Conservation (phyloP, 2,329 filamentous ascomycete genomes). For the Apiospora malaysiana region DNA sequence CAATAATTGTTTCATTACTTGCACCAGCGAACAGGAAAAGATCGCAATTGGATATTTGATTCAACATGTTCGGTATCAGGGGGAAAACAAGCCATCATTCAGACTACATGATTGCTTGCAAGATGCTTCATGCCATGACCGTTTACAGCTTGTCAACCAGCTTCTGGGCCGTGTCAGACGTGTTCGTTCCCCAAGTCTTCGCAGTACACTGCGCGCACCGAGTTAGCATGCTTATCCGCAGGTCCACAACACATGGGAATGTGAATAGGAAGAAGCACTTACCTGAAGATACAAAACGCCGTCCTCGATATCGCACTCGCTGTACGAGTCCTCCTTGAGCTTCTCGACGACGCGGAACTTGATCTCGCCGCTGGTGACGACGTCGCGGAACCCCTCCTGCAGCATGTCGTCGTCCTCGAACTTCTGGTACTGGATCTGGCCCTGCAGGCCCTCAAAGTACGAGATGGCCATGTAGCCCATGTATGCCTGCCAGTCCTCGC, state of each 20-base stretch:
- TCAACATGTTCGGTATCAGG: neutral
- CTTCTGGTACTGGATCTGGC: constrained; percentile 49
- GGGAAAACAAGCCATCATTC: neutral
- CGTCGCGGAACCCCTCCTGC: constrained; percentile 55
- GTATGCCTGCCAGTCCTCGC: constrained; percentile 50
- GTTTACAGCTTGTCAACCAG: constrained; percentile 36
- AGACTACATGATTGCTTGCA: neutral
- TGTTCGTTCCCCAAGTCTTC: constrained; percentile 33
- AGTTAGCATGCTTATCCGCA: neutral
- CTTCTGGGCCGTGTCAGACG: constrained; percentile 29
- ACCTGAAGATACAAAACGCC: constrained; percentile 58
- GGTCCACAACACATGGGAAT: neutral
- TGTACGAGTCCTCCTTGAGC: constrained; percentile 47
- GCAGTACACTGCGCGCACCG: constrained; percentile 29
- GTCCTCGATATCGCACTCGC: constrained; percentile 54
- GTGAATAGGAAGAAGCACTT: constrained; percentile 26
- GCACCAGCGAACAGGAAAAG: neutral
- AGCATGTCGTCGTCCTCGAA: constrained; percentile 56
- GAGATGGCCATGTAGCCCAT: constrained; percentile 46
- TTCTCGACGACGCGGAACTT: constrained; percentile 54
- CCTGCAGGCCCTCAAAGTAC: constrained; percentile 54
- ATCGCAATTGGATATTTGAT: neutral
- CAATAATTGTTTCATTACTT: neutral
- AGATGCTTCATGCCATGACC: neutral
- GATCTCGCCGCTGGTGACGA: constrained; percentile 48